Evolutionary conservation across 805 yeast species (phyloP), one percentile per base, ranked within the genome.

Genomic region (Spathaspora hagerdaliae): DNA sequence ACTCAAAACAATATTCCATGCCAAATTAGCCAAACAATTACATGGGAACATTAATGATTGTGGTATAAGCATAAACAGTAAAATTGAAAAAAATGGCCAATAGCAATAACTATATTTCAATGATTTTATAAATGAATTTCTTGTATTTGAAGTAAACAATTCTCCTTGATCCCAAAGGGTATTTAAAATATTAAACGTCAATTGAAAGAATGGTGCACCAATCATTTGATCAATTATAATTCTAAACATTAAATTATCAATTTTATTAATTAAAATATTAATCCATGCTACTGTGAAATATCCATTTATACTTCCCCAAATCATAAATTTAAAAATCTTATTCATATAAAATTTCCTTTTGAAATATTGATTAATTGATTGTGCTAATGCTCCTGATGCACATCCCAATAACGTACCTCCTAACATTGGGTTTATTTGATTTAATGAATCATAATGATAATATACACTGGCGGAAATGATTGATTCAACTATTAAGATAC

Each of bases 221-320:
- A 79, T 50, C 1, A 67, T 46, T 56, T 82, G 87, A 56, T 82
- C 88, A 3, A 74, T 47, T 8, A 75, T 27, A 31, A 82, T 72
- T 43, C 81, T 63, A 45, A 62, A 51, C 4, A 65, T 19, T 2
- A 64, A 51, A 39, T 62, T 60, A 8, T 73, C 74, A 29, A 76
- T 53, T 6, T 59, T 60, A 2, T 51, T 42, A 6, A 76, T 55
- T 36, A 82, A 59, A 24, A 73, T 49, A 38, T 76, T 77, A 33
- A 82, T 73, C 87, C 87, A 82, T 12, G 76, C 54, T 7, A 69
- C 72, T 4, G 82, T 76, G 41, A 81, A 59, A 13, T 71, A 54
- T 1, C 87, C 87, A 57, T 81, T 81, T 39, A 82, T 63, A 10
- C 70, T 59, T 13, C 88, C 88, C 86, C 86, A 82, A 2, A 74